Evolutionary conservation across 164 flowering plant species (phyloP).

Genomic region (Magnolia kwangsiensis): DNA sequence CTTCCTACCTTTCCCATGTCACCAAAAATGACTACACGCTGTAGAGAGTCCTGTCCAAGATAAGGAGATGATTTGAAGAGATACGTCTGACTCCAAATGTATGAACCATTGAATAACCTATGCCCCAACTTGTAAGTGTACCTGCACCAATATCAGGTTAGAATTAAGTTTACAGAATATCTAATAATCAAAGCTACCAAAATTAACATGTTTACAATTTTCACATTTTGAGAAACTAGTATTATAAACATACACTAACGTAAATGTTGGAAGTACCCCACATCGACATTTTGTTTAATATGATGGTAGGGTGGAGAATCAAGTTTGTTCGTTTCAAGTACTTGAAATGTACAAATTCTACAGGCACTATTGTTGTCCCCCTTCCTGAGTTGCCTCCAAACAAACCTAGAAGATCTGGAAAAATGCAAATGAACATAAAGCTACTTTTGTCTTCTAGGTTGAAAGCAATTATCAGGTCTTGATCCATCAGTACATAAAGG

Average conservation of each 20-base stretch:
- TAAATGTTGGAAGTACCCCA: not conserved
- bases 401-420: not conserved
- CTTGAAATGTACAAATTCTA: not conserved
- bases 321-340: not conserved
- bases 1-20: slow-evolving; percentile 52
- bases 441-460: not conserved
- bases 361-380: not conserved
- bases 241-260: too few species aligned
- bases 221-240: not conserved
- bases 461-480: not conserved
- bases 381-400: not conserved
- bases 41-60: slow-evolving; percentile 49
- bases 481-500: not conserved
- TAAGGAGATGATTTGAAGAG: slow-evolving; percentile 41
- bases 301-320: not conserved
- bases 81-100: slow-evolving; percentile 34
- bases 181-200: not conserved
- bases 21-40: slow-evolving; percentile 47
- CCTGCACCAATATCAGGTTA: slow-evolving; percentile 21
- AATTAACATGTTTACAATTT: too few species aligned
- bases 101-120: slow-evolving; percentile 30
- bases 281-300: not conserved
- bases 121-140: slow-evolving; percentile 48
- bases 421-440: not conserved
- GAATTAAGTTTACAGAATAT: not conserved